Percentiles rank a stretch among this genome's conserved stretches.
These are phyloP conservation scores for Trypanosoma congolense DNA, from an alignment of 208 protist species.

Conservation along the genomic window DNA sequence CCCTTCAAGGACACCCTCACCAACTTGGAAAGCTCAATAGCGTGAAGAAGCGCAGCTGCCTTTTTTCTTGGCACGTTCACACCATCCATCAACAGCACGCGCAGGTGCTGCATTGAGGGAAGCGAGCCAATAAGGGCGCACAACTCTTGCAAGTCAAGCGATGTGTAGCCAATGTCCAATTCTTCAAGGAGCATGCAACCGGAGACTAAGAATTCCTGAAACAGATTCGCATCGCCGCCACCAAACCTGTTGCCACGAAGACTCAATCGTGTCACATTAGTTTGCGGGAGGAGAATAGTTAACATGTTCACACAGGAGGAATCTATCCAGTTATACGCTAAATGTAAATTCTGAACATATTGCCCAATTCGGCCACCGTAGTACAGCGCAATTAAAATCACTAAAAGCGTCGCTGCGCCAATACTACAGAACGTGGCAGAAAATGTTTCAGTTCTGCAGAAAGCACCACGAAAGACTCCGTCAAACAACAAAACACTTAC, in stretches of 20 bases:
- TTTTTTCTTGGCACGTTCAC: constrained; percentile 40
- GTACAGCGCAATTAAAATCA: constrained; percentile 46
- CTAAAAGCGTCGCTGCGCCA: constrained; percentile 41
- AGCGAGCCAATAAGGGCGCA: constrained; percentile 56
- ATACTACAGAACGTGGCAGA: constrained; percentile 71
- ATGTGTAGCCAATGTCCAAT: constrained; percentile 68
- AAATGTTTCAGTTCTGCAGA: constrained; percentile 36
- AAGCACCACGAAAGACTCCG: constrained; percentile 31
- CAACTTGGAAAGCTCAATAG: constrained; percentile 39
- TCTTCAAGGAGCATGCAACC: constrained; percentile 56
- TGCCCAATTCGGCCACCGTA: constrained; percentile 14
- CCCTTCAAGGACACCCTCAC: constrained; percentile 41
- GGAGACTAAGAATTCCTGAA: constrained; percentile 66
- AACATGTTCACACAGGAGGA: constrained; percentile 41
- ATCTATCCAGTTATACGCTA: constrained; percentile 67
- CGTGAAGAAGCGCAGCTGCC: constrained; percentile 34
- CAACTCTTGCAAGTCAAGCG: constrained; percentile 40
- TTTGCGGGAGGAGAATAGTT: constrained; percentile 37
- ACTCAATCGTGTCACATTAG: constrained; percentile 41
- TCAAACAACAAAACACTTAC: constrained; percentile 58
- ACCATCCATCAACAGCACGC: constrained; percentile 63
- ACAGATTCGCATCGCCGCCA: constrained; percentile 22
- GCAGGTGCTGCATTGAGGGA: constrained; percentile 37
- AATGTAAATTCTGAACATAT: constrained; percentile 37
- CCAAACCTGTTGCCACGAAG: constrained; percentile 72